phyloP scores from a whole-genome alignment of 1,284 basidiomycete genomes.

The Coriolopsis trogii region DNA sequence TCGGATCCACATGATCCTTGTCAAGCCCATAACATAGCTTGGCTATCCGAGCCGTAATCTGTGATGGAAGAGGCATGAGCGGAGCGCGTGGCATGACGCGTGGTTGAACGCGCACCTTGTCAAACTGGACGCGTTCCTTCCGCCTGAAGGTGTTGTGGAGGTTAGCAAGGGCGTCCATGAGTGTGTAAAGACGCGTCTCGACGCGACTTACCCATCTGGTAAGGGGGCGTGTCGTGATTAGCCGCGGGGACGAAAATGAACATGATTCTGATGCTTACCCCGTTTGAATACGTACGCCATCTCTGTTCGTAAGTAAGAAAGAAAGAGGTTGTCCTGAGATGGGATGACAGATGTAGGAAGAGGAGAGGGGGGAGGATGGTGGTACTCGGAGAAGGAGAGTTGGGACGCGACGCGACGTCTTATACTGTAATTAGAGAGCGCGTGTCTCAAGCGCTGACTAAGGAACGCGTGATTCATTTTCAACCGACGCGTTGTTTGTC shows the following conservation, averaged over 20 bases:
- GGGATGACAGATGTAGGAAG: slow-evolving; percentile 2
- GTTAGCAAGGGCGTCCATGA: slow-evolving; percentile 21
- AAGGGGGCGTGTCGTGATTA: slow-evolving; percentile 13
- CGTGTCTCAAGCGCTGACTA: slow-evolving; percentile 33
- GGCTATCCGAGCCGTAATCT: slow-evolving; percentile 91
- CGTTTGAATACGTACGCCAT: slow-evolving; percentile 79
- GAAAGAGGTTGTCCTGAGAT: too few relatives aligned
- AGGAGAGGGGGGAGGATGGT: slow-evolving; percentile 27
- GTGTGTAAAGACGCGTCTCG: slow-evolving; percentile 14
- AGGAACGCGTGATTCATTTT: slow-evolving; percentile 25
- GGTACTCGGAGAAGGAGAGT: slow-evolving; percentile 35
- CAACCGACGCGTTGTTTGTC: slow-evolving; percentile 28
- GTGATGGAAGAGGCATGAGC: slow-evolving; percentile 15
- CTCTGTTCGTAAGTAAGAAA: slow-evolving; percentile 2
- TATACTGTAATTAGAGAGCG: slow-evolving; percentile 28
- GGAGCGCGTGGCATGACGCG: slow-evolving; percentile 14
- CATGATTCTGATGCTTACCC: slow-evolving; percentile 48
- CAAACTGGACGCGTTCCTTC: slow-evolving; percentile 86
- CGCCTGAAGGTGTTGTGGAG: slow-evolving; percentile 48
- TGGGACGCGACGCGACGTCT: slow-evolving; percentile 31
- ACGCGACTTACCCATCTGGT: slow-evolving; percentile 65
- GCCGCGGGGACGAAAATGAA: slow-evolving; percentile 5
- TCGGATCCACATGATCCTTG: slow-evolving; percentile 90
- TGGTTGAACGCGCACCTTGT: slow-evolving; percentile 60
- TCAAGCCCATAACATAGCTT: slow-evolving; percentile 99